Base-by-base conservation (phyloP, 345 rosid species). In the Moricandia moricandioides region DNA sequence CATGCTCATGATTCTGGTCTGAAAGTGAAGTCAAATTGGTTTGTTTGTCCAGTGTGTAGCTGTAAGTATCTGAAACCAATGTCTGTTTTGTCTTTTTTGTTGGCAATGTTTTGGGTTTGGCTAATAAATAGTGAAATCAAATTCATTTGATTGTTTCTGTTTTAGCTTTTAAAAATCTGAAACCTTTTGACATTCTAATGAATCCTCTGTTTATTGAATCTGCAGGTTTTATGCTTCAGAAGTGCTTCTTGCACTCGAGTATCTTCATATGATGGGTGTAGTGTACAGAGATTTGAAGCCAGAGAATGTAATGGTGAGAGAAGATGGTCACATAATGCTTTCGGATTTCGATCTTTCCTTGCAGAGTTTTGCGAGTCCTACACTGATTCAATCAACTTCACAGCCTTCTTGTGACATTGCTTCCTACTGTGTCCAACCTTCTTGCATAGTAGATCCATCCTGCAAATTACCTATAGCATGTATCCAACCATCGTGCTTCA, bases 201-300 rank as follows among this genome's bases (percentile, higher is more conserved):
- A 39, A 65, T 71, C 40, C 67, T 61, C 70, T 59, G 70, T 39
- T 61, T 29, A 5, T 75, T 68, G n/a, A 40, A 31, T 27, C 43
- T 83, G 55, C 80, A 90, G 96, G 82, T 90, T 88, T 76, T 90
- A 90, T 67, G 93, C 88, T 31, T 86, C 96, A 2, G 91, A 90
- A 78, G 87, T 90, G 43, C 96, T 90, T 76, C 90, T 90, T 76
- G 90, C 96, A 0, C 80, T 90, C 0, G 96, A 90, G 80, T 90
- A 90, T 79, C 82, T 90, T 30, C 96, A 90, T 83, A 88, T 90
- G 96, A 83, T 90, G 90, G 96, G 96, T 9, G 92, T 90, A 24
- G 86, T 90, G 9, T 90, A 90, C 54, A 82, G 96, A 73, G 96
- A 90, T 70, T 82, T 90, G 75, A 90, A 90, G 87, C 96, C 96